phyloP scores from a whole-genome alignment of 164 flowering plant genomes.

The Stephania yunnanensis region DNA sequence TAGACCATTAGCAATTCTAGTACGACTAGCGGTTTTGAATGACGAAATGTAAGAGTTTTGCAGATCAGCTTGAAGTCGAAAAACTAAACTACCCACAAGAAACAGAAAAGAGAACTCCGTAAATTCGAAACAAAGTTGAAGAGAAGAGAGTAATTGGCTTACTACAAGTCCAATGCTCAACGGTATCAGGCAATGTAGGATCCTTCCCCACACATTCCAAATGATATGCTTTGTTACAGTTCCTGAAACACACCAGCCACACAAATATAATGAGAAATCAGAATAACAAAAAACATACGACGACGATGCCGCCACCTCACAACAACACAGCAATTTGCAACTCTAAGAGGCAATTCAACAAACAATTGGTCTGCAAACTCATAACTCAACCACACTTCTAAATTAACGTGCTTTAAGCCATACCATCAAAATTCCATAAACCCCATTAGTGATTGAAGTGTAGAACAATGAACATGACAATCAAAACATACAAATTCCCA shows the following conservation, averaged over 20 bases:
- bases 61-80: not conserved
- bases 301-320: not conserved
- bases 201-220: constrained; percentile 55
- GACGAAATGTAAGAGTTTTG: not conserved
- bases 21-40: not conserved
- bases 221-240: constrained; percentile 65
- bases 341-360: not conserved
- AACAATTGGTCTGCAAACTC: not conserved
- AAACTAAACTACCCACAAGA: not conserved
- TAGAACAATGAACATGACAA: too few species aligned
- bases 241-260: constrained; percentile 24
- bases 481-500: too few species aligned
- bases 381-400: not conserved
- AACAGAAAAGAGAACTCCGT: not conserved
- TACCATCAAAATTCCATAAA: not conserved
- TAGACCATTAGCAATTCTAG: not conserved
- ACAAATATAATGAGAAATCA: not conserved
- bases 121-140: not conserved
- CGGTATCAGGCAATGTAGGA: constrained; percentile 26
- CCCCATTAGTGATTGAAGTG: not conserved
- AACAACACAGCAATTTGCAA: not conserved
- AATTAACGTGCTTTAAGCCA: not conserved
- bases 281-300: not conserved
- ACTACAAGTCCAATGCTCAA: constrained; percentile 55
- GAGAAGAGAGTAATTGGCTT: constrained; percentile 19